phyloP scores from a whole-genome alignment of 768 basidiomycete genomes.

The Trametes sanguinea region DNA sequence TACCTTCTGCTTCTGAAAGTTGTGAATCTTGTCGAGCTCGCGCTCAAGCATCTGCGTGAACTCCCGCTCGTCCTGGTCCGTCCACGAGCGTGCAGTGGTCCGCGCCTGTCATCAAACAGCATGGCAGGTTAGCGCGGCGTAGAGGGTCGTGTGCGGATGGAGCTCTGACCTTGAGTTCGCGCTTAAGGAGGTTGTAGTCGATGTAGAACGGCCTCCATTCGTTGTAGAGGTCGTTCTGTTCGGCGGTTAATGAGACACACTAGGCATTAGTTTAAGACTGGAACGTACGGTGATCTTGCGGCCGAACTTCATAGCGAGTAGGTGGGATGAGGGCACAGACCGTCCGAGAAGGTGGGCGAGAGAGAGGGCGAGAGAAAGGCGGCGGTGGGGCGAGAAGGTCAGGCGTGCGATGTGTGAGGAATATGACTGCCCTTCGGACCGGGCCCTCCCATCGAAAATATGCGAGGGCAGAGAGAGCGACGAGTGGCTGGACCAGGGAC shows the following conservation, averaged over 20 bases:
- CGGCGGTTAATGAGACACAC: not conserved
- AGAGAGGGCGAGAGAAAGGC: not conserved
- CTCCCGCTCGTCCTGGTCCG: slow-evolving; percentile 73
- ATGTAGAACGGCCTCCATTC: slow-evolving; percentile 93
- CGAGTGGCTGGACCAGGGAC: no score
- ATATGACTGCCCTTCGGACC: not conserved
- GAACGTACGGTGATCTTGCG: slow-evolving; percentile 66
- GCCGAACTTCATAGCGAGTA: slow-evolving; percentile 92
- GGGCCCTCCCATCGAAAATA: not conserved
- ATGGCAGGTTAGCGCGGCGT: not conserved
- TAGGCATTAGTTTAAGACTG: no score
- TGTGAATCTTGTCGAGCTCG: slow-evolving; percentile 92
- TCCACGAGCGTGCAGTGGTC: slow-evolving; percentile 66
- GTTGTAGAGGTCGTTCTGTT: slow-evolving; percentile 74
- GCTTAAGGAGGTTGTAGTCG: slow-evolving; percentile 87
- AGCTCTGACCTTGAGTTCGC: slow-evolving; percentile 76
- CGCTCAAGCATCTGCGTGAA: slow-evolving; percentile 78
- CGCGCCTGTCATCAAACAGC: slow-evolving; percentile 38
- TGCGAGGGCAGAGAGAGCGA: not conserved
- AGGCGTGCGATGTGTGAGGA: not conserved
- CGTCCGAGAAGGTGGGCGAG: not conserved
- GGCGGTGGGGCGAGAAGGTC: not conserved
- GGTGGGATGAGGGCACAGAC: no score
- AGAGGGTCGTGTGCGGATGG: slow-evolving; percentile 14
- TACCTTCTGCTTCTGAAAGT: slow-evolving; percentile 92